phyloP scores from a whole-genome alignment of 768 basidiomycete genomes.

The Artomyces pyxidatus region DNA sequence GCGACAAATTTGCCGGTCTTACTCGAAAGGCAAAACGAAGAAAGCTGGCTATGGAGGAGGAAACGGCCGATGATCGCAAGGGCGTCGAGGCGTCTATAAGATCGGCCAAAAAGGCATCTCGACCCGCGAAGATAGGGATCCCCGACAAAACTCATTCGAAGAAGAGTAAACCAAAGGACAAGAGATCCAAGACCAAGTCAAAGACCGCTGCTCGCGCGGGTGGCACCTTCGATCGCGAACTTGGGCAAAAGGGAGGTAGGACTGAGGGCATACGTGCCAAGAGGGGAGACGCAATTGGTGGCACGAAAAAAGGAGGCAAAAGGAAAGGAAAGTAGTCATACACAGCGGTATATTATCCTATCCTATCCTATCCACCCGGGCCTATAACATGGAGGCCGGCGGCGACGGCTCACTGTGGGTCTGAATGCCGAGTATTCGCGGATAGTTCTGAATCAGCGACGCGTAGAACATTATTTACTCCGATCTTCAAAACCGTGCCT shows the following conservation, averaged over 20 bases:
- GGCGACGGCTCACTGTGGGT: too few species aligned
- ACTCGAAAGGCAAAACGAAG: constrained; percentile 83
- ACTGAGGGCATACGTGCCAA: constrained; percentile 61
- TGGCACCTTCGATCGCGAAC: constrained; percentile 52
- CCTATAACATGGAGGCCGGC: not conserved
- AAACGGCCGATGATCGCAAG: constrained; percentile 53
- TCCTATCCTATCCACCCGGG: not conserved
- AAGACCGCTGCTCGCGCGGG: constrained; percentile 16
- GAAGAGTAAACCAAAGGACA: constrained; percentile 15
- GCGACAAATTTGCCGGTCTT: constrained; percentile 74
- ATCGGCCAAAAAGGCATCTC: constrained; percentile 72
- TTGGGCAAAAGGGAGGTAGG: constrained; percentile 35
- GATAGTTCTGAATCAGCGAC: too few species aligned
- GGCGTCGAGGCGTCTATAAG: constrained; percentile 71
- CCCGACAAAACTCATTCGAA: constrained; percentile 31
- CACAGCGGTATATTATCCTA: too few species aligned
- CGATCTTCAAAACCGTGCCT: too few species aligned
- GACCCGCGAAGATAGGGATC: constrained; percentile 68
- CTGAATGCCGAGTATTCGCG: too few species aligned
- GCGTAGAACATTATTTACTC: too few species aligned
- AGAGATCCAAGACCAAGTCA: constrained; percentile 2
- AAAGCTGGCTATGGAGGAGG: constrained; percentile 79
- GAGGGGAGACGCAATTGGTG: constrained; percentile 48
- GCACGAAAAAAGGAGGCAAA: constrained; percentile 42
- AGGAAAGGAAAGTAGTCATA: constrained; percentile 16